A percentile compares a stretch with the other conserved stretches of the same genome.
These are phyloP conservation scores for Tausonia pullulans DNA, from an alignment of 1,284 basidiomycete species.

Conservation along the genomic window DNA sequence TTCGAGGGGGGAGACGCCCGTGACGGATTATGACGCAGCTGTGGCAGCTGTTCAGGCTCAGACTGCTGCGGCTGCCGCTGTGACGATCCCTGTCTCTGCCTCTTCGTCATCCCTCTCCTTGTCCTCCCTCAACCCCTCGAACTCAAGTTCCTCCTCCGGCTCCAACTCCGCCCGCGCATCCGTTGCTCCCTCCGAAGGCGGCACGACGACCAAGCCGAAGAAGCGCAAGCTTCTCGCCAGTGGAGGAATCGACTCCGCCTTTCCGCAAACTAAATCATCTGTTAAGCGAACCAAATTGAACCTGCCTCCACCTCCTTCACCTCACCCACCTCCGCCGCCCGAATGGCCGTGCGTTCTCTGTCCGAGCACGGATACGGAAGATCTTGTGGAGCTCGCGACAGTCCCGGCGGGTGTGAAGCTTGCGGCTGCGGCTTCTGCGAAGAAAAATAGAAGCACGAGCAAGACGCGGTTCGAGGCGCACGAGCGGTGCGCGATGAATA, in stretches of 20 bases:
- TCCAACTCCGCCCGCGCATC: not conserved
- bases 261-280: no score
- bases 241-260: not conserved
- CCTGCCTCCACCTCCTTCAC: slow-evolving; percentile 16
- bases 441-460: slow-evolving; percentile 18
- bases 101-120: no score
- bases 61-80: no score
- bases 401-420: slow-evolving; percentile 7
- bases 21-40: no score
- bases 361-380: slow-evolving; percentile 46
- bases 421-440: no score
- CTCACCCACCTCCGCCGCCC: slow-evolving; percentile 28
- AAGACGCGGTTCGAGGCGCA: slow-evolving; percentile 47
- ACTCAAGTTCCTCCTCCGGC: not conserved
- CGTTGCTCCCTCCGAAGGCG: not conserved
- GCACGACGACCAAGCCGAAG: not conserved
- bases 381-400: slow-evolving; percentile 48
- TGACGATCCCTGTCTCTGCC: no score
- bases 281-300: not conserved
- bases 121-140: not conserved
- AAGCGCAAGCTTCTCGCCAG: not conserved
- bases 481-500: slow-evolving; percentile 58
- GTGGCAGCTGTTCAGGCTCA: not conserved
- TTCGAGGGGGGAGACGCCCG: no score
- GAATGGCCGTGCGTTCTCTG: slow-evolving; percentile 70